phyloP scores from a whole-genome alignment of 75 land plant genomes.

The Pinus tabuliformis region DNA sequence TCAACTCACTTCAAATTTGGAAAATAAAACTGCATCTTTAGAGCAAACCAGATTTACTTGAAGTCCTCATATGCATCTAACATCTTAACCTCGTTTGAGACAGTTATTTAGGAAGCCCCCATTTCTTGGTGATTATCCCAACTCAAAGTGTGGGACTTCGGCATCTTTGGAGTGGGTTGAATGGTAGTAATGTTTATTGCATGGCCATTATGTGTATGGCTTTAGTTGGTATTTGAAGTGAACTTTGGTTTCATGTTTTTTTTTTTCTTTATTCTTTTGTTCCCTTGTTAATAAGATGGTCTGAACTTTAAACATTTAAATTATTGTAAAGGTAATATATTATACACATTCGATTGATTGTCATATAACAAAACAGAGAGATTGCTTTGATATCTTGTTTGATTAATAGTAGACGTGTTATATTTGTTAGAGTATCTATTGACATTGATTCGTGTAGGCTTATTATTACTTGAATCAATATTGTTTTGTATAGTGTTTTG shows the following conservation, averaged over 20 bases:
- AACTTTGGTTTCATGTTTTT: not conserved
- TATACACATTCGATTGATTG: not conserved
- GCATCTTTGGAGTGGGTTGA: too few relatives aligned
- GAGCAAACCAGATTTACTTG: too few relatives aligned
- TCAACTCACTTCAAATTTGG: too few relatives aligned
- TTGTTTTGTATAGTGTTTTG: not conserved
- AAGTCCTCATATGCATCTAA: too few relatives aligned
- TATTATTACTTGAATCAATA: not conserved
- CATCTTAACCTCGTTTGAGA: too few relatives aligned
- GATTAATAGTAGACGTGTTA: not conserved
- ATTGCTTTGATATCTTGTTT: not conserved
- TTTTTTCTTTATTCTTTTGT: not conserved
- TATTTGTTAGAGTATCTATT: not conserved
- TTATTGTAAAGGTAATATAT: not conserved
- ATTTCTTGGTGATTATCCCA: too few relatives aligned
- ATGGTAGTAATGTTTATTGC: not conserved
- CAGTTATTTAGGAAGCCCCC: too few relatives aligned
- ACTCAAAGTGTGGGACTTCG: too few relatives aligned
- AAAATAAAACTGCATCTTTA: too few relatives aligned
- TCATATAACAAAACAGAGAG: not conserved
- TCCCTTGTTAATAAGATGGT: not conserved
- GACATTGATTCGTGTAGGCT: not conserved
- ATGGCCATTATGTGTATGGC: not conserved
- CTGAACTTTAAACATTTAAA: not conserved
- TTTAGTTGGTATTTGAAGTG: not conserved